These are phyloP conservation scores for Leishmania tarentolae DNA, from an alignment of 208 protist species.

Conservation along the genomic window DNA sequence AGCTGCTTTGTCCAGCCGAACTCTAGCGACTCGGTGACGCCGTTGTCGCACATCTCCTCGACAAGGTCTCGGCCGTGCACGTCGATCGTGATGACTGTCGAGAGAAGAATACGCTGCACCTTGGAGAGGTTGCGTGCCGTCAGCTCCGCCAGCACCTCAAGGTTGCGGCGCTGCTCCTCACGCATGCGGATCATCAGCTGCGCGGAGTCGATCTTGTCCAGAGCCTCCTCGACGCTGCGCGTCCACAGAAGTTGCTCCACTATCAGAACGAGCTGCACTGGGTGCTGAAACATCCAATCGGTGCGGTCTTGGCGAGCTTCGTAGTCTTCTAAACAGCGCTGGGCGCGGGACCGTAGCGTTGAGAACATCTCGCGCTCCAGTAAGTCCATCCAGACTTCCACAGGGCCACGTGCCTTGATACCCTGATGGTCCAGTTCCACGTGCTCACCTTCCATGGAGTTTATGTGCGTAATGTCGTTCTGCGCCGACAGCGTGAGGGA, in stretches of 20 bases:
- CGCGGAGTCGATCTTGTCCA: constrained; percentile 70
- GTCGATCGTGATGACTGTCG: constrained; percentile 97
- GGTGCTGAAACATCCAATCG: constrained; percentile 93
- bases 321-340: constrained; percentile 90
- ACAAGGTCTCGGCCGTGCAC: constrained; percentile 98
- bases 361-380: constrained; percentile 95
- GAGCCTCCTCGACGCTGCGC: constrained; percentile 90
- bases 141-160: constrained; percentile 92
- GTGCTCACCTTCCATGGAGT: constrained; percentile 91
- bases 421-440: constrained; percentile 93
- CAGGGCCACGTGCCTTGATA: constrained; percentile 94
- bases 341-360: constrained; percentile 87
- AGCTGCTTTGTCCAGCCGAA: constrained; percentile 98
- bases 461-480: constrained; percentile 92
- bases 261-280: constrained; percentile 95
- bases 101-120: constrained; percentile 93
- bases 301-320: constrained; percentile 72
- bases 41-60: constrained; percentile 92
- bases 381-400: constrained; percentile 96
- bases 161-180: constrained; percentile 72
- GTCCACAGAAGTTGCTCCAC: constrained; percentile 96
- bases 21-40: constrained; percentile 79
- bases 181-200: constrained; percentile 81
- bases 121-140: constrained; percentile 88
- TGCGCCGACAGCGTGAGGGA: constrained; percentile 73